Conservation (phyloP, 2,329 filamentous ascomycete species). For the Talaromyces sp. region DNA sequence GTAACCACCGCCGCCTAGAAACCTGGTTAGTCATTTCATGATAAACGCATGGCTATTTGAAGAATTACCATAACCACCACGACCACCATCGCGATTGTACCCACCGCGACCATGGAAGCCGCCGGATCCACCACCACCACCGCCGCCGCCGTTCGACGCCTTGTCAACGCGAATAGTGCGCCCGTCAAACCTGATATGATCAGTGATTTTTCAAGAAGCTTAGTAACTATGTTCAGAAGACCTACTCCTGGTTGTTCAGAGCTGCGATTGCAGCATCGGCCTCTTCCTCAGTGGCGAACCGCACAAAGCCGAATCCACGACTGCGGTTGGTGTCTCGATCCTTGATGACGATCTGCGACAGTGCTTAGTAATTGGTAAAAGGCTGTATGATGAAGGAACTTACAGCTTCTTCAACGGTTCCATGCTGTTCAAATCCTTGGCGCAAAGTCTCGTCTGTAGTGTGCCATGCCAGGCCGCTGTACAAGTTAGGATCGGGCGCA, state of each 20-base stretch:
- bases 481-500: constrained; percentile 12
- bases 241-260: constrained; percentile 65
- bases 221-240: constrained; percentile 12
- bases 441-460: constrained; percentile 85
- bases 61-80: constrained; percentile 29
- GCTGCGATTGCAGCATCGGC: constrained; percentile 37
- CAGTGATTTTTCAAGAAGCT: constrained; percentile 14
- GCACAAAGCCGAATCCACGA: constrained; percentile 95
- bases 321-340: constrained; percentile 95
- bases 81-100: constrained; percentile 36
- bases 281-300: constrained; percentile 56
- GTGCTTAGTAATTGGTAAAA: not conserved
- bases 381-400: constrained; percentile 39
- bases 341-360: constrained; percentile 84
- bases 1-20: constrained; percentile 22
- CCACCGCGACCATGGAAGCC: constrained; percentile 42
- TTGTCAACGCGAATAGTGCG: constrained; percentile 93
- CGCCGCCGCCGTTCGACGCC: constrained; percentile 72
- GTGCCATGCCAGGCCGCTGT: constrained; percentile 95
- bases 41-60: constrained; percentile 10
- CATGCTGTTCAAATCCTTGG: constrained; percentile 89
- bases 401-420: constrained; percentile 90
- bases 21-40: constrained; percentile 11
- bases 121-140: constrained; percentile 47
- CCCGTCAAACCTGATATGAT: constrained; percentile 71